phyloP scores from a whole-genome alignment of 768 basidiomycete genomes.

The Pisolithus marmoratus region DNA sequence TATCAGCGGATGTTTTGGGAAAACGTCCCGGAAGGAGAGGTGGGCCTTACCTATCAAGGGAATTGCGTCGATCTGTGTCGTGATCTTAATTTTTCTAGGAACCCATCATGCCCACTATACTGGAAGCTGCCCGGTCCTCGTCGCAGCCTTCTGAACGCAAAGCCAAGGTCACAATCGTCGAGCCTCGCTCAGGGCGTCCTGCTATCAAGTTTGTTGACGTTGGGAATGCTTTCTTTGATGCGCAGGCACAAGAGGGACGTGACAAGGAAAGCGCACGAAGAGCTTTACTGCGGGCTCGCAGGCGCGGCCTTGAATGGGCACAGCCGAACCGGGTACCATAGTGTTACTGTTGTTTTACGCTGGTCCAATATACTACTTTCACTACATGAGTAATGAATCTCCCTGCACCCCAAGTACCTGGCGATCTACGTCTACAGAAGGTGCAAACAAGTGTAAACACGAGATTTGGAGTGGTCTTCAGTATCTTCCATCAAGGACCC shows the following conservation, averaged over 20 bases:
- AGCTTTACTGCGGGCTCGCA: conserved; percentile 28
- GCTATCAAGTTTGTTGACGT: conserved; percentile 68
- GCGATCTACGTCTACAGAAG: no score
- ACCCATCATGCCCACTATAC: conserved; percentile 51
- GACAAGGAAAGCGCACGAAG: conserved; percentile 47
- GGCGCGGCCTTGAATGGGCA: conserved; percentile 9
- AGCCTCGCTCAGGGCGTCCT: conserved; percentile 42
- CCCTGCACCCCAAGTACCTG: not conserved
- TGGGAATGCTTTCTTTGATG: conserved; percentile 62
- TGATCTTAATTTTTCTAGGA: conserved; percentile 36
- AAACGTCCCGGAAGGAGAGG: conserved; percentile 64
- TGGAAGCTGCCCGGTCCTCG: conserved; percentile 43
- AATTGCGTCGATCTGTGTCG: not conserved
- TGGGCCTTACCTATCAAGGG: conserved; percentile 23
- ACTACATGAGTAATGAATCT: not conserved
- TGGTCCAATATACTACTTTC: not conserved
- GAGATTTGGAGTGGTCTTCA: conserved; percentile 2
- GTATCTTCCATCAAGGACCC: conserved; percentile 1
- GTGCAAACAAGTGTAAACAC: conserved; percentile 20
- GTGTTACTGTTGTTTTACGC: not conserved
- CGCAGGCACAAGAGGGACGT: conserved; percentile 46
- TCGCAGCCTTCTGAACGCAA: conserved; percentile 34
- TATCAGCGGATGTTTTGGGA: conserved; percentile 80
- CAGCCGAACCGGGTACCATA: not conserved
- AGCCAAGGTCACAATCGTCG: conserved; percentile 34